Evolutionary conservation across 495 filamentous ascomycete species (phyloP).

Genomic region (Cladorrhinum samala): DNA sequence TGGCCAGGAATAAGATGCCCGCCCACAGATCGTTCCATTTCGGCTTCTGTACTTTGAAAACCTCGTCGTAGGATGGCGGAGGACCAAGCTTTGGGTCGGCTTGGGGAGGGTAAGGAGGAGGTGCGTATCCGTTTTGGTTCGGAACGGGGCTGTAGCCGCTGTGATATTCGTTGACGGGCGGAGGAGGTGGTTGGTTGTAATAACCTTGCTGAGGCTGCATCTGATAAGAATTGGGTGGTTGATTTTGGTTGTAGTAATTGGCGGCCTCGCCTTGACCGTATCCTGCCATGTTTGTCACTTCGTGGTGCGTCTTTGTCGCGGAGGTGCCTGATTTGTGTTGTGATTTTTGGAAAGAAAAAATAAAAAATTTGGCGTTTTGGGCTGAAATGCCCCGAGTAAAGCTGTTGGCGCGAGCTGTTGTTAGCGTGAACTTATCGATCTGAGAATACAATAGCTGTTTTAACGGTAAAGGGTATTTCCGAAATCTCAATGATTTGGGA

Average conservation of each 20-base stretch:
- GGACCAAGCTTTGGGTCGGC: conserved; percentile 15
- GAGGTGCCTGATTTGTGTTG: too few relatives aligned
- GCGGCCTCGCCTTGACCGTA: conserved; percentile 16
- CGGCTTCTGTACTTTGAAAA: conserved; percentile 72
- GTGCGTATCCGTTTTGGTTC: conserved; percentile 8
- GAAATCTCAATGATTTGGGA: too few relatives aligned
- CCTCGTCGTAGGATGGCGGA: conserved; percentile 65
- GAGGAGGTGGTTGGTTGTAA: conserved; percentile 14
- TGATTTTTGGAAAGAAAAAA: too few relatives aligned
- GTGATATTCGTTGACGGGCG: conserved; percentile 10
- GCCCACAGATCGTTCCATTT: conserved; percentile 91
- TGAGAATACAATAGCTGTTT: too few relatives aligned
- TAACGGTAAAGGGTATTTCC: too few relatives aligned
- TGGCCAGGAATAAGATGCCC: conserved; percentile 68
- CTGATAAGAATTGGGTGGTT: conserved; percentile 22
- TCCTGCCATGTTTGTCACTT: conserved; percentile 10
- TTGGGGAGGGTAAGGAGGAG: conserved; percentile 15
- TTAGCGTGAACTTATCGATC: too few relatives aligned
- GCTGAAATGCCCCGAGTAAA: too few relatives aligned
- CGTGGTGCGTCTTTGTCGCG: neutral
- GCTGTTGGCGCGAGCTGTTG: too few relatives aligned
- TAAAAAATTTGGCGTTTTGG: too few relatives aligned
- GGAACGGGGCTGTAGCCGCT: conserved; percentile 1
- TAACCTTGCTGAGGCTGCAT: conserved; percentile 18
- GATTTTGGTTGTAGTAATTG: conserved; percentile 19